Base-by-base conservation (phyloP, 1,284 basidiomycete genomes). In the Trametes versicolor region DNA sequence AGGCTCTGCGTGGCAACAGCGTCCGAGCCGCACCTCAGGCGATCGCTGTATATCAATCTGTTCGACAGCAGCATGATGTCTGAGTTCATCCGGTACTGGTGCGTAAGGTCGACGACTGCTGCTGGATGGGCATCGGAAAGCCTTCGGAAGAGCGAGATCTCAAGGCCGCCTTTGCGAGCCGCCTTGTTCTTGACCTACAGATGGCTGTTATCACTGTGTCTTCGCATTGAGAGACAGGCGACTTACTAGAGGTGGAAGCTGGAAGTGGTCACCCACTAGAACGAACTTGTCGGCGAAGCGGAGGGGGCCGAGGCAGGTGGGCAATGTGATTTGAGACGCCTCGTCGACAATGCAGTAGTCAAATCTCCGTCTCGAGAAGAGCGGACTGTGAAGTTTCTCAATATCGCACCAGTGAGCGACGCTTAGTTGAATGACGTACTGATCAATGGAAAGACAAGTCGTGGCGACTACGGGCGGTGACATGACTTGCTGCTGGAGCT, bases 261-360 rank as follows among this genome's bases (percentile, higher is more conserved):
- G 98, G 79, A 93, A 95, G 78, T 99, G 97, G 76, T 99, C 97
- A 2, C 97, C 97, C 12, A 99, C 96, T 9, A 99, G 89, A 0
- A 99, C 88, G 70, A 99, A 99, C 58, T 85, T 94, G 53, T 96
- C 87, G 3, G 96, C 95, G 71, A 92, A 95, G 0, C 96, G 88
- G 7, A 99, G 80, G 0, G 98, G 97, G 0, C 98, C 97, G 0
- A 99, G 82, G 74, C 96, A 98, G 0, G 96, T 97, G 0, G 98
- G 98, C 2, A 99, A 79, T 0, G 97, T 98, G 68, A 99, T 97
- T 77, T 99, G 98, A 0, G 97, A 98, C 0, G 97, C 98, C 76
- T 99, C 98, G 71, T 99, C 98, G 15, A 99, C 92, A 64, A 99
- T 98, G 79, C 97, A 99, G 74, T 97, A 97, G 77, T 99, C 97